These are phyloP conservation scores for Solanum ahanhuiri DNA, from an alignment of 257 asterid genomes.

Conservation along the genomic window DNA sequence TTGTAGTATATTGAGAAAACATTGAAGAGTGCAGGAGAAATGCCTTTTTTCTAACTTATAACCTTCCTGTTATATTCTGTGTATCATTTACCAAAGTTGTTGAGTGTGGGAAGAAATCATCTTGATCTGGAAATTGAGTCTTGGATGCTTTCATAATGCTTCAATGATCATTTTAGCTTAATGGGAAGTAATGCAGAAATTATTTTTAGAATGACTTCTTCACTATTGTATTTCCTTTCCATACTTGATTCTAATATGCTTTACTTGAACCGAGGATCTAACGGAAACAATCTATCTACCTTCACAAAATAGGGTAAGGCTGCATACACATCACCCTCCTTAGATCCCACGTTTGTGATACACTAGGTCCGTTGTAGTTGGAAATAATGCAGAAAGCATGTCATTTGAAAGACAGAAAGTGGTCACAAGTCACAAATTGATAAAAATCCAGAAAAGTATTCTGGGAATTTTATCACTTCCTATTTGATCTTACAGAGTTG, in stretches of 20 bases:
- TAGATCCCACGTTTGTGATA: background rate
- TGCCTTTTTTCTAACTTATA: background rate
- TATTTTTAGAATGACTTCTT: background rate
- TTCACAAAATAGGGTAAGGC: too few species aligned
- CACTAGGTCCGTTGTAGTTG: too few species aligned
- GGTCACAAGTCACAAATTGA: background rate
- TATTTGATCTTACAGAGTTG: background rate
- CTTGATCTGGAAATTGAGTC: constrained; percentile 18
- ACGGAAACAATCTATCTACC: too few species aligned
- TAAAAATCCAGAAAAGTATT: background rate
- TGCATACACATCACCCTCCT: background rate
- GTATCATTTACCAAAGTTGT: background rate
- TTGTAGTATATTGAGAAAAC: background rate
- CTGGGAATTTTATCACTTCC: background rate
- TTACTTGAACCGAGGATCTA: background rate
- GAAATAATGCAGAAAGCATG: background rate
- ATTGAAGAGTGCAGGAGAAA: background rate
- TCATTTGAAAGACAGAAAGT: background rate
- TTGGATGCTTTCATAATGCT: background rate
- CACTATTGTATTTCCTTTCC: background rate
- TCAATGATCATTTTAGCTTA: background rate
- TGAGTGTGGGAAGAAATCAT: background rate
- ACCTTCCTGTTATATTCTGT: background rate
- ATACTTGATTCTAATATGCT: background rate
- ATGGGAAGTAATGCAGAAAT: background rate